Conservation (phyloP, 176 grass and related monocot genomes). For the Zoysia japonica region DNA sequence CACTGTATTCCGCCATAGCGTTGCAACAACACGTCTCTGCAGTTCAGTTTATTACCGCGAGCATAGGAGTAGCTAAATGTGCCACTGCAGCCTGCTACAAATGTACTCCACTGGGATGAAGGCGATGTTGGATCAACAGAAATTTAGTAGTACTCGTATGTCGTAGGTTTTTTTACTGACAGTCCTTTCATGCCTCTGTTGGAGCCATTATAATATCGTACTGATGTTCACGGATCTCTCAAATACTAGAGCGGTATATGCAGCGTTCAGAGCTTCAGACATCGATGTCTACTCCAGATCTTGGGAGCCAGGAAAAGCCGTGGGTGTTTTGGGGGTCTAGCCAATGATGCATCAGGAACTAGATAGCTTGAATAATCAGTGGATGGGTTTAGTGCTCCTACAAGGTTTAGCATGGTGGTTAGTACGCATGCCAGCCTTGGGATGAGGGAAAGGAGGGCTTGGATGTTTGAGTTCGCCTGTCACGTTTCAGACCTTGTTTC, state of each 20-base stretch:
- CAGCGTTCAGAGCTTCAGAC: neutral
- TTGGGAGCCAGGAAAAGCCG: neutral
- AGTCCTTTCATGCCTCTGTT: neutral
- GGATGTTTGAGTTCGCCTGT: too few relatives aligned
- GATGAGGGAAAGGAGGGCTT: neutral
- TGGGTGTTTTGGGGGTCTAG: slow-evolving; percentile 6
- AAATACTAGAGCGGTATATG: neutral
- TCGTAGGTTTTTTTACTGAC: too few relatives aligned
- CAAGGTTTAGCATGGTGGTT: too few relatives aligned
- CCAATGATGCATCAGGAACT: neutral
- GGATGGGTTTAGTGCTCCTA: neutral
- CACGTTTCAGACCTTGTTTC: too few relatives aligned
- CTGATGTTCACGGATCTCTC: slow-evolving; percentile 16
- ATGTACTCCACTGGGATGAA: neutral
- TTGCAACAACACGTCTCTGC: too few relatives aligned
- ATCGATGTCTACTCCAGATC: neutral
- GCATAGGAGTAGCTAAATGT: too few relatives aligned
- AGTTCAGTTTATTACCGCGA: too few relatives aligned
- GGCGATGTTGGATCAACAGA: neutral
- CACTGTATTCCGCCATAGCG: neutral
- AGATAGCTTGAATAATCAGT: slow-evolving; percentile 4
- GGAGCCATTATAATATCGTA: neutral
- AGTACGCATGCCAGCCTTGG: neutral
- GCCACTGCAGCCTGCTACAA: neutral
- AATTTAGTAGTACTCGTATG: neutral